Percentiles rank a stretch among this genome's conserved stretches.
These are phyloP conservation scores for Rhizopus microsporus DNA, from an alignment of 371 early-diverging fungal genomes.

Conservation along the genomic window DNA sequence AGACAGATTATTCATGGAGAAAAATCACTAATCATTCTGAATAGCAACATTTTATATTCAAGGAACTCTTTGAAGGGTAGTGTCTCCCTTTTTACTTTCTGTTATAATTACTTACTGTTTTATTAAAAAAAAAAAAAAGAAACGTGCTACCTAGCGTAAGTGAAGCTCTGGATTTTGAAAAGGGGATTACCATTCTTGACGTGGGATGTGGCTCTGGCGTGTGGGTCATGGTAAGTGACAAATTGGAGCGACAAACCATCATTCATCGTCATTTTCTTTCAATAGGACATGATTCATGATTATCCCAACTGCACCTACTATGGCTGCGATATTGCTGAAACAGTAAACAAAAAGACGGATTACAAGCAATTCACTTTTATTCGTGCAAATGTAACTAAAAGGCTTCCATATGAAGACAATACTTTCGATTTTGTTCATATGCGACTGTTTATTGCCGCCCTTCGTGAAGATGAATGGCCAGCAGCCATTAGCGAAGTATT, in stretches of 20 bases:
- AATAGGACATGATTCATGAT: slow-evolving; percentile 19
- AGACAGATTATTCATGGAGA: neutral
- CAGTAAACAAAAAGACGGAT: slow-evolving; percentile 9
- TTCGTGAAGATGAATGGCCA: slow-evolving; percentile 23
- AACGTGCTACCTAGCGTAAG: slow-evolving; percentile 10
- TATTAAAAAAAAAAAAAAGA: neutral
- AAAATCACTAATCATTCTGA: neutral
- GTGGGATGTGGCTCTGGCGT: slow-evolving; percentile 24
- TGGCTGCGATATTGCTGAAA: slow-evolving; percentile 24
- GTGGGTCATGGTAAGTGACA: slow-evolving; percentile 19
- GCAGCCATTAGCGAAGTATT: slow-evolving; percentile 12
- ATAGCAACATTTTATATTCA: slow-evolving; percentile 24
- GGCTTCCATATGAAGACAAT: slow-evolving; percentile 19
- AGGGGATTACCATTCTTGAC: slow-evolving; percentile 15
- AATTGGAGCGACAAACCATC: neutral
- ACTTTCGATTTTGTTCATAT: slow-evolving; percentile 25
- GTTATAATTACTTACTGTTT: neutral
- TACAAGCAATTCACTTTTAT: slow-evolving; percentile 10
- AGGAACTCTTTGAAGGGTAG: slow-evolving; percentile 22
- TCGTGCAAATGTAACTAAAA: slow-evolving; percentile 13
- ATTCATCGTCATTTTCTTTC: neutral
- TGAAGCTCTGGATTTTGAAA: slow-evolving; percentile 7
- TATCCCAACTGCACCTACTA: slow-evolving; percentile 16
- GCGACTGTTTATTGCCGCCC: slow-evolving; percentile 15
- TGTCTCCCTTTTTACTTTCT: neutral